Evolutionary conservation across 129 eudicot genomes (phyloP).

Genomic region (Tanacetum coccineum): DNA sequence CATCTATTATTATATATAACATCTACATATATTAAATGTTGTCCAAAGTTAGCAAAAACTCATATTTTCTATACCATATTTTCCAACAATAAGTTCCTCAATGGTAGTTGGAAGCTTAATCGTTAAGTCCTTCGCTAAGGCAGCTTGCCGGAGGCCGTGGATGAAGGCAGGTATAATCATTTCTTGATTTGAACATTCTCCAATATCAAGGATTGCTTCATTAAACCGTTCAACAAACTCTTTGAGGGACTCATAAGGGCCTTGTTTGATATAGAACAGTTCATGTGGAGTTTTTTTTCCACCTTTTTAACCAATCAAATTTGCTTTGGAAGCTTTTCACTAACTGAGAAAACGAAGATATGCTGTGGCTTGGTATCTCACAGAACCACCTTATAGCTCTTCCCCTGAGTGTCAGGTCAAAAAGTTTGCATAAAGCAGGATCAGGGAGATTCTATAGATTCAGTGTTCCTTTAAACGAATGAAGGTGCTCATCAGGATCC

Average conservation of each 20-base stretch:
- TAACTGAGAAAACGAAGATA: not conserved
- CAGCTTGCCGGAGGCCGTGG: not conserved
- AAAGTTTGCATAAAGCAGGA: not conserved
- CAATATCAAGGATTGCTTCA: not conserved
- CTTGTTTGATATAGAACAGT: not conserved
- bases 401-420: not conserved
- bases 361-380: not conserved
- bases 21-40: too few relatives aligned
- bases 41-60: too few relatives aligned
- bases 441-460: not conserved
- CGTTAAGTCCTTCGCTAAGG: not conserved
- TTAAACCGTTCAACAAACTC: not conserved
- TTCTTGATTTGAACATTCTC: not conserved
- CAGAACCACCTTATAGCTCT: not conserved
- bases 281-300: not conserved
- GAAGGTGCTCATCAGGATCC: not conserved
- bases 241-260: not conserved
- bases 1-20: too few relatives aligned
- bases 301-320: not conserved
- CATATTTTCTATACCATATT: too few relatives aligned
- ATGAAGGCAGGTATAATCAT: slow-evolving; percentile 1
- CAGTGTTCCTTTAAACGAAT: not conserved
- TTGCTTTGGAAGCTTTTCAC: not conserved
- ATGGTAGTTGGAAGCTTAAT: not conserved
- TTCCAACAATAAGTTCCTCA: slow-evolving; percentile 6